These are phyloP conservation scores for Draba incana DNA, from an alignment of 345 rosid genomes.

Conservation along the genomic window DNA sequence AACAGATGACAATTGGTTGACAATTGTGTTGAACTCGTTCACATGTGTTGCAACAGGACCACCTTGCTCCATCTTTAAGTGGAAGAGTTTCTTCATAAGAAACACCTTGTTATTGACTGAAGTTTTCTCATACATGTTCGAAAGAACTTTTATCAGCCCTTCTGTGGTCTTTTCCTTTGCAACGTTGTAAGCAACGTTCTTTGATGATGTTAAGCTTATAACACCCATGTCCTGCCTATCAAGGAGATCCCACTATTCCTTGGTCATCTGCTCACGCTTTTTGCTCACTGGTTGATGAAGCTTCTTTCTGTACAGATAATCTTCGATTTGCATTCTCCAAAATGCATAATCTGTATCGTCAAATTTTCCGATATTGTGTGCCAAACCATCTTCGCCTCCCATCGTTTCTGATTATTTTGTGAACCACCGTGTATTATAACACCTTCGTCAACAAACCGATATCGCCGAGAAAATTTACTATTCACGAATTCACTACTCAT, in stretches of 20 bases:
- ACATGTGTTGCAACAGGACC: not conserved
- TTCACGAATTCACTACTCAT: too few relatives aligned
- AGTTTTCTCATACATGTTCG: not conserved
- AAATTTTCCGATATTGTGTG: not conserved
- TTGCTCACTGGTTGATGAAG: not conserved
- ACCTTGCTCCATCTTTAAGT: not conserved
- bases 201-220: not conserved
- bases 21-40: not conserved
- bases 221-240: not conserved
- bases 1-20: not conserved
- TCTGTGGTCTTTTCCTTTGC: not conserved
- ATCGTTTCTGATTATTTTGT: not conserved
- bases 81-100: not conserved
- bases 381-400: not conserved
- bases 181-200: not conserved
- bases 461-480: too few relatives aligned
- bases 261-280: not conserved
- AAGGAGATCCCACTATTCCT: not conserved
- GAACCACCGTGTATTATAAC: too few relatives aligned
- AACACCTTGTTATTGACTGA: not conserved
- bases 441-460: too few relatives aligned
- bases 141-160: not conserved
- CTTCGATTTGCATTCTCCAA: not conserved
- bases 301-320: not conserved
- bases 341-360: not conserved